Base-by-base conservation (phyloP, 1,284 basidiomycete species). In the Chondrostereum purpureum region DNA sequence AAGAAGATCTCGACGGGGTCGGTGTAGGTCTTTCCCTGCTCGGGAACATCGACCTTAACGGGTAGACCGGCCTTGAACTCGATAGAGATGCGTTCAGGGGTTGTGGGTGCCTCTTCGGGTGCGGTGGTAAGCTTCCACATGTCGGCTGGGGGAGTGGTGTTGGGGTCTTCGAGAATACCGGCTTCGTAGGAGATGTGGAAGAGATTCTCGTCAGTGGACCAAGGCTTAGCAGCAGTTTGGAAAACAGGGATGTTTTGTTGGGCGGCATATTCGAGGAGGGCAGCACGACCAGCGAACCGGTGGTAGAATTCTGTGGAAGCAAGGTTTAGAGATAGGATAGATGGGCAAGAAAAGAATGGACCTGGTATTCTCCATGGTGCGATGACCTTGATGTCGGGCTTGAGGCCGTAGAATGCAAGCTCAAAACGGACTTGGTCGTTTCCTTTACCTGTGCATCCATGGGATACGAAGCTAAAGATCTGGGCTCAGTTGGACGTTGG, bases 131-230 rank as follows among this genome's bases (percentile, higher is more conserved):
- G 83, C 68, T 97, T 98, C 95, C 96, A 99, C 95, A 99, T 99
- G 74, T 99, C 95, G n/a, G 69, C 67, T 21, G 95, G 95, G 46
- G 96, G 95, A 6, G 93, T 98, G 52, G 75, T 85, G 76, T 96
- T 81, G 55, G 95, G 95, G 65, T 99, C 90, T 66, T 99, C 96
- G 53, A 99, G 84, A 64, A 99, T 98, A 47, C 95, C 95, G 22
- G 95, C 95, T 69, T 99, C 95, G 72, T 98, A 99, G 17, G 94
- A 99, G 67, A 98, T 99, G 76, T 99, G 95, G 85, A 96, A 97
- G 46, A 99, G 76, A 73, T 99, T 99, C 72, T 98, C 96, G 66
- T 97, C 92, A 12, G 95, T 99, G 8, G 94, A 98, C 96, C 96
- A 99, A 27, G 96, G 95, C 73, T 99, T 98, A 50, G 93, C 80